Base-by-base conservation (phyloP, 139 green algal genomes). In the Chlorella vulgaris region DNA sequence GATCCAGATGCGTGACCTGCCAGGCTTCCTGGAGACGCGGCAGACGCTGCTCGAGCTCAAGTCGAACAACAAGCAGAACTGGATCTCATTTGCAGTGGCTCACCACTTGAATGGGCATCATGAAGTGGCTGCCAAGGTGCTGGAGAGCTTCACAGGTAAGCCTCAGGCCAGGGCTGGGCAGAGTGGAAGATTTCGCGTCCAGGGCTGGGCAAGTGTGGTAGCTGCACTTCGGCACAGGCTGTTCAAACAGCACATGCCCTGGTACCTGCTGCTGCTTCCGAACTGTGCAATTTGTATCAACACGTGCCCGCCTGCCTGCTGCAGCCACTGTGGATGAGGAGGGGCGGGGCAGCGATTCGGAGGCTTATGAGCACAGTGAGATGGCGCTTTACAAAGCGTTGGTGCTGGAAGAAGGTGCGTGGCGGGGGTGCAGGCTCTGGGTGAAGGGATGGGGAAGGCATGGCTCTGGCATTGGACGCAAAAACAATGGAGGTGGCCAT, bases 341-440 rank as follows among this genome's bases (percentile, higher is more conserved):
- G 50, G 47, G 61, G 43, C 42, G 22, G 6, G 40, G 39, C 74
- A 65, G 58, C 55, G 29, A 83, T 36, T 75, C 81, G n/a, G 76
- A 98, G 86, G 88, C 86, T 21, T 99, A 98, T 82, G 96, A 99
- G 89, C 90, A 96, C 87, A 97, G 93, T 82, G 97, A 99, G 89
- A 89, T 99, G 86, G 83, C 98, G 40, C 83, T 98, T 80, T 99
- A 98, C 91, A 97, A 96, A 86, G 89, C 90, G 0, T 88, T 81
- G 80, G 83, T 99, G 36, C 84, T 98, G 84, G 89, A 91, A 62
- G 96, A 98, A 84, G 91, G 85, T 18, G 91, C 89, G 42, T 83
- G 90, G 61, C 36, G 84, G 0, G n/a, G 76, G 90, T n/a, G 88
- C 91, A 69, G 93, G 93, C 0, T 28, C 5, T n/a, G 55, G 22